Evolutionary conservation across 768 basidiomycete genomes (phyloP), one percentile per base, ranked within the genome.

Genomic region (Agrocybe praecox): DNA sequence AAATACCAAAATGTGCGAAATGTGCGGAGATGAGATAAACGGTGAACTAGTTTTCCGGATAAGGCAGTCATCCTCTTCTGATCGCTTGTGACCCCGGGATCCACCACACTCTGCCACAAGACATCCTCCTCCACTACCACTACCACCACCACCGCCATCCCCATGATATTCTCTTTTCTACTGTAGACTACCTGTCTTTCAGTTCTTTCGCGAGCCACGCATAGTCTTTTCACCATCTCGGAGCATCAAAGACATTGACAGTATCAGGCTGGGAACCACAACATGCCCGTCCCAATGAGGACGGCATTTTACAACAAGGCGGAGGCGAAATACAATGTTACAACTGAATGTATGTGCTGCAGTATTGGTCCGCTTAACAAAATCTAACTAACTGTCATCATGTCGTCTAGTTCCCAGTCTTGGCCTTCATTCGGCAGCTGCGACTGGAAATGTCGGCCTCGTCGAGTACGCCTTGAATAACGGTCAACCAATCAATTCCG

Each of bases 401-500:
- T 45, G 36, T 47, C 29, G 19, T 60, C 23, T 43, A 93, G 91
- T 90, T 63, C 87, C 89, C 32, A 86, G 85, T 63, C 85, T 90
- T 36, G 89, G 89, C 42, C 74, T 92, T 1, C 90, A 92, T 65
- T 82, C 87, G 19, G 90, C 90, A 34, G 88, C 90, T 14, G 86
- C 84, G 5, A 85, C 87, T 23, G 96, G 96, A 51, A 94, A 99
- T 71, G 80, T 96, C 50, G 96, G 94, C 4, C 87, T 96, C 58
- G 95, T 94, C 56, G 88, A 90, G 69, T 97, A 94, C 71, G 97
- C 97, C 2, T 81, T 99, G 21, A 85, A 87, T 2, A 89, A 96
- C 65, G 96, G 96, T 8, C 97, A 98, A 66, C 96, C 97, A 10
- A 87, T 96, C 72, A 98, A 99, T 72, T 92, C 94, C 5, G 93